Base-by-base conservation (phyloP, 495 filamentous ascomycete species). In the Penicillium longicatenatum region DNA sequence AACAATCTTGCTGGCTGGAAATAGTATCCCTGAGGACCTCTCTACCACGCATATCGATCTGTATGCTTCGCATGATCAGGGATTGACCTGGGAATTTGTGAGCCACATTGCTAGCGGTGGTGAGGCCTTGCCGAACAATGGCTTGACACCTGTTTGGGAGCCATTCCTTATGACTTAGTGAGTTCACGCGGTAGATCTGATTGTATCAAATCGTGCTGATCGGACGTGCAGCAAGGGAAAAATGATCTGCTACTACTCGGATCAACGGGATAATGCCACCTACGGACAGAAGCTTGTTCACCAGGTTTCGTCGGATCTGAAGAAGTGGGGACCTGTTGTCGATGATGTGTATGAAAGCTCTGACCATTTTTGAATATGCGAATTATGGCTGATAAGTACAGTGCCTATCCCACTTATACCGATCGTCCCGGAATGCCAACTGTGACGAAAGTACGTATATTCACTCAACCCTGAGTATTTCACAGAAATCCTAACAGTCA, bases 201-300 rank as follows among this genome's bases (percentile, higher is more conserved):
- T 16, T n/a, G 45, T 46, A n/a, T 17, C 20, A 11, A 21, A 30
- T 26, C 0, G 6, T 41, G 9, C 50, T 57, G 30, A 62, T 47
- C 50, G 24, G 9, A 4, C 47, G n/a, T 9, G 30, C 31, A 75
- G 83, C 62, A 73, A 87, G 24, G 72, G 79, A 46, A 74, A 84
- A 54, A 68, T 90, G 20, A 77, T 89, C 21, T 73, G 72, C 70
- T 91, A 84, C 69, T 91, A 89, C 70, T 84, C 86, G 5, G 88
- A 91, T 63, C 86, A 89, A 62, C 77, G 88, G 37, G 68, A 55
- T 6, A 86, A 89, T 64, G 70, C 77, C 17, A 74, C 71, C 1
- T 73, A 90, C 60, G 86, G 86, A 22, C 88, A 90, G 68, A 89
- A 89, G 57, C 70, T 90, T 24, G 78, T 77, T 5, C 85, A 89